Percentiles rank a stretch among this genome's conserved stretches.
Conservation (phyloP, 805 yeast genomes). For the Myxozyma neglecta region DNA sequence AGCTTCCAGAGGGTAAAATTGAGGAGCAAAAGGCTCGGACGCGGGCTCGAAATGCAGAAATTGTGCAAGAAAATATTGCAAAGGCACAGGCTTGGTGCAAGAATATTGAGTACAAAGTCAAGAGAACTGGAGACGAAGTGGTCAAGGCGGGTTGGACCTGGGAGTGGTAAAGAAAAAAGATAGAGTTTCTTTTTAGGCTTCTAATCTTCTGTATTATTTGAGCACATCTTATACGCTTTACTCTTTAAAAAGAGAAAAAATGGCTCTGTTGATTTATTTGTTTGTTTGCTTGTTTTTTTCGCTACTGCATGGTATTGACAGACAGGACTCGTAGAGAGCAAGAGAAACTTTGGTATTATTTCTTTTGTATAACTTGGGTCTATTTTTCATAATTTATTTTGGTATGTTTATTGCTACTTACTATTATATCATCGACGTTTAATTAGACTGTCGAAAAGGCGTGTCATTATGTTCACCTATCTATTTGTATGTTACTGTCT, state of each 20-base stretch:
- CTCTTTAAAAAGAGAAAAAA: no score
- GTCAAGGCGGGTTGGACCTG: slow-evolving; percentile 29
- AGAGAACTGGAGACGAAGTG: slow-evolving; percentile 24
- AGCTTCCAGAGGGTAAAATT: slow-evolving; percentile 21
- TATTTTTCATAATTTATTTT: no score
- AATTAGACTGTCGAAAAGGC: not conserved
- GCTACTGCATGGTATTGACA: slow-evolving; percentile 1
- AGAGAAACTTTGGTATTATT: not conserved
- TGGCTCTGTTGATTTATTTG: not conserved
- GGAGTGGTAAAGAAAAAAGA: slow-evolving; percentile 9
- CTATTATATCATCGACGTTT: not conserved
- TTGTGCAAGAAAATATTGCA: slow-evolving; percentile 22
- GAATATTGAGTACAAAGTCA: slow-evolving; percentile 8
- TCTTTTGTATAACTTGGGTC: no score
- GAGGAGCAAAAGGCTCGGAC: slow-evolving; percentile 21
- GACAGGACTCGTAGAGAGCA: not conserved
- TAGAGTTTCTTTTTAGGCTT: not conserved
- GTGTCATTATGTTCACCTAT: not conserved
- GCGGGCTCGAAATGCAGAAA: slow-evolving; percentile 9
- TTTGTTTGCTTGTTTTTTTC: not conserved
- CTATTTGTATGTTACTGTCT: not conserved
- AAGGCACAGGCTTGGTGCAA: slow-evolving; percentile 22
- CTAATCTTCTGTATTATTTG: not conserved
- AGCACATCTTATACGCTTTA: no score
- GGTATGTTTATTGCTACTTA: not conserved